These are phyloP conservation scores for Verticillium dahliae DNA, from an alignment of 2,329 filamentous ascomycete species.

Conservation along the genomic window DNA sequence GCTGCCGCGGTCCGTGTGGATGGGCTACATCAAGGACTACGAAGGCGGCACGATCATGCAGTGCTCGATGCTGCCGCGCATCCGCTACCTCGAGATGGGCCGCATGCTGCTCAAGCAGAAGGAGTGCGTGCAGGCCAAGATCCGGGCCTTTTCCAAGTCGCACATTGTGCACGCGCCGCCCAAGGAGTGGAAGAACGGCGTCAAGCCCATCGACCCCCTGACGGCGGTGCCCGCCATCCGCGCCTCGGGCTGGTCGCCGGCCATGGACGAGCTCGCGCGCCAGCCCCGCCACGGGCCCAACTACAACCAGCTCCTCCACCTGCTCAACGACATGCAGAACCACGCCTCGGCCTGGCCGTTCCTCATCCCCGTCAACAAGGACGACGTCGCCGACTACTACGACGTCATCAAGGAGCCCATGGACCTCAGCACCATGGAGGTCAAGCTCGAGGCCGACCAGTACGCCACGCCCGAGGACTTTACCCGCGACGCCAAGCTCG, in stretches of 20 bases:
- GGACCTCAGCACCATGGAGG: constrained; percentile 94
- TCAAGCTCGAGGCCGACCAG: constrained; percentile 86
- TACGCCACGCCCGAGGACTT: constrained; percentile 92
- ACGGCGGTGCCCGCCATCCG: constrained; percentile 86
- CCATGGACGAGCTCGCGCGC: constrained; percentile 95
- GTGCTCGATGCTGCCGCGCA: constrained; percentile 91
- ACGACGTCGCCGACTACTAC: constrained; percentile 98
- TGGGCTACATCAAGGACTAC: constrained; percentile 99
- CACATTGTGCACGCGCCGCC: constrained; percentile 84
- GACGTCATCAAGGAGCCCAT: constrained; percentile 97
- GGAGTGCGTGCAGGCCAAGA: constrained; percentile 90
- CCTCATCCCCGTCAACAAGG: constrained; percentile 83
- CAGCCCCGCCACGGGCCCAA: constrained; percentile 94
- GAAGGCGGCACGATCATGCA: constrained; percentile 99
- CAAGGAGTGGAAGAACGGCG: constrained; percentile 75
- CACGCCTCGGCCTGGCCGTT: constrained; percentile 93
- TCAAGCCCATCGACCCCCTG: constrained; percentile 73
- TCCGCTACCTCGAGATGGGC: constrained; percentile 87
- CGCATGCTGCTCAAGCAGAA: constrained; percentile 97
- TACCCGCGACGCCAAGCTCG: constrained; percentile 76
- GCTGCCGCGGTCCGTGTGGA: constrained; percentile 83
- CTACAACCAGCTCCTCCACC: constrained; percentile 86
- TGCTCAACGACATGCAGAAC: constrained; percentile 93
- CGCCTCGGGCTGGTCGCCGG: constrained; percentile 87
- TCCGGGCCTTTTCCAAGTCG: constrained; percentile 81